Conservation (phyloP, 1,139 yeast species). For the Yamadazyma diddensiae region DNA sequence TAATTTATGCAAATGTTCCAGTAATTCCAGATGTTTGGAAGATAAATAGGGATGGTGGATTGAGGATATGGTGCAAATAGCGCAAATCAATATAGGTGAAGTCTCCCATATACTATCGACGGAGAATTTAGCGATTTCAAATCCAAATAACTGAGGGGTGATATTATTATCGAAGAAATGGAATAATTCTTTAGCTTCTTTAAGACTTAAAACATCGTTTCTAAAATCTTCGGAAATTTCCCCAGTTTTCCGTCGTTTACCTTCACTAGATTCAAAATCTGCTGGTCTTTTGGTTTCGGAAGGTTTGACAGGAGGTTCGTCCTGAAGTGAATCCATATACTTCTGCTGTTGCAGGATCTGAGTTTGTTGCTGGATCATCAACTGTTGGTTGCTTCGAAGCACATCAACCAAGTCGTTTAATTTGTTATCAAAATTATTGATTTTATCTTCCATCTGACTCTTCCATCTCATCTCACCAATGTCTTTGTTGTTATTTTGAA, state of each 20-base stretch:
- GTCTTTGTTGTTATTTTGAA: not conserved
- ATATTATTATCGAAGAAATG: constrained; percentile 53
- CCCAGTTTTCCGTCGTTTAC: constrained; percentile 2
- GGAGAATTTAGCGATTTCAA: constrained; percentile 51
- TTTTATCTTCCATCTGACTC: constrained; percentile 40
- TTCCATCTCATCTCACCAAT: constrained; percentile 29
- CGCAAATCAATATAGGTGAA: constrained; percentile 59
- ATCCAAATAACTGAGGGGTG: constrained; percentile 66
- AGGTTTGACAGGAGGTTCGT: not conserved
- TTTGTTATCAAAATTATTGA: constrained; percentile 45
- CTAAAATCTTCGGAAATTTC: constrained; percentile 32
- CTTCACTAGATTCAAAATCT: constrained; percentile 2
- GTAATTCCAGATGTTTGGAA: constrained; percentile 35
- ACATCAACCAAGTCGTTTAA: constrained; percentile 43
- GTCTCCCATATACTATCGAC: constrained; percentile 52
- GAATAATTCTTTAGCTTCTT: constrained; percentile 52
- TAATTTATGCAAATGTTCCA: constrained; percentile 41
- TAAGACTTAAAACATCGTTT: constrained; percentile 29
- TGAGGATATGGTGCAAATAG: constrained; percentile 61
- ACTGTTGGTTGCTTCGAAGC: constrained; percentile 30
- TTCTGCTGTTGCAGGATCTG: constrained; percentile 9
- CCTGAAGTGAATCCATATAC: not conserved
- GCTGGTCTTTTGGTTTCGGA: not conserved
- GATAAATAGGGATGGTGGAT: constrained; percentile 55
- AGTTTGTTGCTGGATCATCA: constrained; percentile 23